Percentiles rank a stretch among this genome's conserved stretches.
Conservation (phyloP, 1,284 basidiomycete genomes). For the Hypsizygus ulmarius region DNA sequence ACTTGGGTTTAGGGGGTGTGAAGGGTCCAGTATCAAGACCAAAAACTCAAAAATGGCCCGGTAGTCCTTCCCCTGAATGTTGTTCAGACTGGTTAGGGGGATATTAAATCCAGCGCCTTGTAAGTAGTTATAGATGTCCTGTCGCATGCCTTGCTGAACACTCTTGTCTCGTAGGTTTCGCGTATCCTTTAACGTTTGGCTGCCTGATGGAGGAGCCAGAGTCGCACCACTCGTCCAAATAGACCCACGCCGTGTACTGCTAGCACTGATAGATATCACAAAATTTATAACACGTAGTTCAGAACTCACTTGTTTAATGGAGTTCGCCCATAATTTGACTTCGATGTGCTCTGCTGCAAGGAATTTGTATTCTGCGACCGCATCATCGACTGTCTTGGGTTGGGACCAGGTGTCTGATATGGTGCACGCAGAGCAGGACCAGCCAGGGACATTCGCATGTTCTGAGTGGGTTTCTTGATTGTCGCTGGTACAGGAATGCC, state of each 20-base stretch:
- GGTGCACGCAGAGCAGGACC: constrained; percentile 61
- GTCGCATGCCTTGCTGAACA: constrained; percentile 72
- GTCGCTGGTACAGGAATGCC: constrained; percentile 60
- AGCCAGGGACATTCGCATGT: constrained; percentile 65
- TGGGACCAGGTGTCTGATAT: constrained; percentile 45
- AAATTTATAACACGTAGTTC: background rate
- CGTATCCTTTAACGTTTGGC: constrained; percentile 60
- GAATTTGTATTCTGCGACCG: constrained; percentile 66
- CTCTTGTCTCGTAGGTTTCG: constrained; percentile 71
- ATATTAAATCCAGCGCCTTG: constrained; percentile 63
- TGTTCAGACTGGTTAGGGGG: constrained; percentile 59
- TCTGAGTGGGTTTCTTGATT: constrained; percentile 55
- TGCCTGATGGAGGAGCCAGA: constrained; percentile 45
- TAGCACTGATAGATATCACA: constrained; percentile 20
- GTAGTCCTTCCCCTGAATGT: constrained; percentile 81
- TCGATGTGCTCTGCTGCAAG: constrained; percentile 65
- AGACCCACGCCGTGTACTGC: constrained; percentile 66
- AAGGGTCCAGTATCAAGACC: constrained; percentile 69
- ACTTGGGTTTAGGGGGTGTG: constrained; percentile 53
- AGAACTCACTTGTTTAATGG: constrained; percentile 64
- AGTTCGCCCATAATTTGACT: constrained; percentile 69
- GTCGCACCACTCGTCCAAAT: constrained; percentile 52
- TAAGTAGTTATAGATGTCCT: constrained; percentile 72
- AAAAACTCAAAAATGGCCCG: constrained; percentile 78
- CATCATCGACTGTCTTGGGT: constrained; percentile 64